Evolutionary conservation across 345 rosid species (phyloP), one percentile per base, ranked within the genome.

Genomic region (Erodium maritimum): DNA sequence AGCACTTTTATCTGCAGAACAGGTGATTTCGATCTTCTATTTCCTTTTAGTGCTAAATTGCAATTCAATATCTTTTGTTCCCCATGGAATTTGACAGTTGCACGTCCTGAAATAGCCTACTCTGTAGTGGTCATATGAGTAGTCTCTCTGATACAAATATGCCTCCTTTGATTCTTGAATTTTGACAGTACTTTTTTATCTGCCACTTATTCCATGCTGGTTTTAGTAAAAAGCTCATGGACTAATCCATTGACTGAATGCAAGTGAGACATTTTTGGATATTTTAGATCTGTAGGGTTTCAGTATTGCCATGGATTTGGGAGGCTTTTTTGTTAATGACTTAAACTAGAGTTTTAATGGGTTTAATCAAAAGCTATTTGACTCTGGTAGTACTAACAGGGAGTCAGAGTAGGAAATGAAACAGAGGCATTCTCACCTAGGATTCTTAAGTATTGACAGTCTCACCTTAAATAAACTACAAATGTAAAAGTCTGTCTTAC

Each of bases 21-120:
- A 69, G 87, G 93, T 86, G 11, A 24, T 54, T 58, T 48, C 58
- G 29, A 34, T 21, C 25, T 53, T 20, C n/a, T 14, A 46, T 5
- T 59, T 64, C 19, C 57, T 42, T 56, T 50, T 48, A 19, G 42
- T 22, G 46, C 52, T 23, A 17, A 19, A 45, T 61, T 61, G 37
- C 20, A 23, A 52, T n/a, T 51, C n/a, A 12, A n/a, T 25, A 23
- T 60, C 46, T 50, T 20, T 21, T 16, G 3, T 55, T 46, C 23
- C n/a, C 46, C 5, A 19, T 29, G 19, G 19, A 11, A 7, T 22
- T 8, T 5, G 10, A 18, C 5, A 34, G 53, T n/a, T 50, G 17
- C 23, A 51, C 17, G 29, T 42, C 17, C 42, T 58, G 34, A 1
- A 18, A 20, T 58, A 19, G 19, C 18, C 9, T 29, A 33, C 18